Evolutionary conservation across 2,329 filamentous ascomycete species (phyloP).

Genomic region (Claviceps africana): DNA sequence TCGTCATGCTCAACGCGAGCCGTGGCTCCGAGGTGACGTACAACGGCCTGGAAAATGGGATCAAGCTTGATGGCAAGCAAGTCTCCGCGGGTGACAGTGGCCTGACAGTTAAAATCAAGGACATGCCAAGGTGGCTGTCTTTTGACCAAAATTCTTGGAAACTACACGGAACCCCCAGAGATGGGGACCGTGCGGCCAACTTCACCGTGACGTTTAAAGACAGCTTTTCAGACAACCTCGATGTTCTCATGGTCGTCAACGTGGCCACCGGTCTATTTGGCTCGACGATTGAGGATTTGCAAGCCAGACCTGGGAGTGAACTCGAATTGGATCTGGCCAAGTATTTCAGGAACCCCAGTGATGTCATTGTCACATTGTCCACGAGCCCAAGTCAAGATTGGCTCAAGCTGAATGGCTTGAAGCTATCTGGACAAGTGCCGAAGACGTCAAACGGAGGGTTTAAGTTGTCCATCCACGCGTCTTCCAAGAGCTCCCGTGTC

Average conservation of each 20-base stretch:
- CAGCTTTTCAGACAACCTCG: slow-evolving; percentile 42
- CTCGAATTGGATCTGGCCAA: slow-evolving; percentile 29
- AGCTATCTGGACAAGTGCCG: slow-evolving; percentile 28
- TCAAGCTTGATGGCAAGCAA: slow-evolving; percentile 44
- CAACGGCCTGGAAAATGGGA: slow-evolving; percentile 30
- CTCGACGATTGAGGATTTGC: slow-evolving; percentile 24
- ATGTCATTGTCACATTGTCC: slow-evolving; percentile 23
- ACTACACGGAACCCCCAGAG: slow-evolving; percentile 50
- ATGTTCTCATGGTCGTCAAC: slow-evolving; percentile 32
- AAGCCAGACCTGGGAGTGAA: slow-evolving; percentile 24
- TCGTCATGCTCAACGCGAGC: slow-evolving; percentile 43
- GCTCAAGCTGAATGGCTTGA: slow-evolving; percentile 26
- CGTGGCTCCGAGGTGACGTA: slow-evolving; percentile 38
- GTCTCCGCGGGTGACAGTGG: slow-evolving; percentile 35
- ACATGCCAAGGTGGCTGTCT: slow-evolving; percentile 54
- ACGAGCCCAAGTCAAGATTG: slow-evolving; percentile 26
- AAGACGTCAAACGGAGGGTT: slow-evolving; percentile 18
- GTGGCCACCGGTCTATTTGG: slow-evolving; percentile 26
- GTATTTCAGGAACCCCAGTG: slow-evolving; percentile 26
- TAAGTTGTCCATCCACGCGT: slow-evolving; percentile 18
- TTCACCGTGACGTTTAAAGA: slow-evolving; percentile 50
- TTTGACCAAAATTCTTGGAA: slow-evolving; percentile 48
- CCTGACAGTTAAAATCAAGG: slow-evolving; percentile 35
- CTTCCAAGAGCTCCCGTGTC: slow-evolving; percentile 19
- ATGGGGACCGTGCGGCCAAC: slow-evolving; percentile 43